phyloP scores from a whole-genome alignment of 345 rosid species.

The Gossypium bickii region DNA sequence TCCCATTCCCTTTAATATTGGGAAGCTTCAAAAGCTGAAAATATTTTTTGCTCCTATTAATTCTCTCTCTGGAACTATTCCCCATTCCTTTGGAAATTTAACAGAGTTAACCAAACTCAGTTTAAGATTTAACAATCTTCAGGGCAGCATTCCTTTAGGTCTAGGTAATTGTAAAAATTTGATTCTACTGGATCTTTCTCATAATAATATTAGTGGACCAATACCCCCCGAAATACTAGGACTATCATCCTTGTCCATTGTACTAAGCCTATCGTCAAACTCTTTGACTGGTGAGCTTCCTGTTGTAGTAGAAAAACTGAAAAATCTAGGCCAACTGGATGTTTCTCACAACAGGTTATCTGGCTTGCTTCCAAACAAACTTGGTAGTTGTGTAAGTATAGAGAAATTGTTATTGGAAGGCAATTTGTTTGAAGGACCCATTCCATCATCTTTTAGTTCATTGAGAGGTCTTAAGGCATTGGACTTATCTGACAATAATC shows the following conservation, averaged over 20 bases:
- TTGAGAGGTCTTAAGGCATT: not conserved
- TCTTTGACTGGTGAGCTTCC: not conserved
- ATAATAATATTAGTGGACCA: no score
- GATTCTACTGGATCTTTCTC: no score
- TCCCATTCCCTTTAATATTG: no score
- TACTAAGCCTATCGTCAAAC: no score
- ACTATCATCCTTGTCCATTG: no score
- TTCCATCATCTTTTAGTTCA: not conserved
- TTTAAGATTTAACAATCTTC: no score
- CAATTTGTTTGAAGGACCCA: slow-evolving; percentile 1
- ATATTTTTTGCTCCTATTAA: no score
- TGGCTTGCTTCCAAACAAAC: not conserved
- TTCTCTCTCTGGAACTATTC: no score
- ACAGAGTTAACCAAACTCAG: rapidly evolving
- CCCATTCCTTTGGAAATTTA: not conserved
- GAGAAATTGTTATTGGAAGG: not conserved
- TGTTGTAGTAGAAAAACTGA: not conserved
- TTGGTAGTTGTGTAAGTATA: not conserved
- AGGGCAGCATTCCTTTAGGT: no score
- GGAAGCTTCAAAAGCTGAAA: no score
- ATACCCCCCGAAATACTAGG: no score
- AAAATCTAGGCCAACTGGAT: not conserved
- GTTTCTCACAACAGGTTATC: not conserved
- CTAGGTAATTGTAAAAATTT: no score
- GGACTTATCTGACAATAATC: not conserved